Percentiles rank a stretch among this genome's conserved stretches.
Evolutionary conservation across 495 filamentous ascomycete species (phyloP).

Genomic region (Podospora bellae-mahoneyi): DNA sequence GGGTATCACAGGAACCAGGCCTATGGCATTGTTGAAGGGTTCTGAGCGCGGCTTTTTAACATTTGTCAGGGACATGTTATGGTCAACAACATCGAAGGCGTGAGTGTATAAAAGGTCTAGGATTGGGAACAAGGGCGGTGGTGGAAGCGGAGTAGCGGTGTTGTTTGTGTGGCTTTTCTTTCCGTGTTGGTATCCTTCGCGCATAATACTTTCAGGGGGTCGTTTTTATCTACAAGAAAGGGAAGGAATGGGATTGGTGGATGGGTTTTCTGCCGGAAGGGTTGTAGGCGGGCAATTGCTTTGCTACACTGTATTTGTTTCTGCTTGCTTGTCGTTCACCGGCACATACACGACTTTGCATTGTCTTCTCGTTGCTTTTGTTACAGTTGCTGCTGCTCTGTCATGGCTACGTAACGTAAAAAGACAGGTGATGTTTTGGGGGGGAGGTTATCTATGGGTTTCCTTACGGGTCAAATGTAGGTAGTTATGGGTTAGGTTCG

Average conservation of each 20-base stretch:
- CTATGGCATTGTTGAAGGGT: slow-evolving; percentile 25
- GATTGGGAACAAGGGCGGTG: neutral
- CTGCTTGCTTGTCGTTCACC: neutral
- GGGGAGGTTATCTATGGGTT: neutral
- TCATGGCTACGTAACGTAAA: neutral
- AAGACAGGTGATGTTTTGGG: neutral
- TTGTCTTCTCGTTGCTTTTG: neutral
- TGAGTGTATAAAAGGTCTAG: neutral
- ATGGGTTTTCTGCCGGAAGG: neutral
- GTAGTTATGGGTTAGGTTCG: neutral
- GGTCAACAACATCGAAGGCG: neutral
- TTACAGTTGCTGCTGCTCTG: neutral
- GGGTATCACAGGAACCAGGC: slow-evolving; percentile 23
- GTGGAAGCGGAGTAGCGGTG: neutral
- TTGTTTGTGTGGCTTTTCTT: neutral
- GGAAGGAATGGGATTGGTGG: neutral
- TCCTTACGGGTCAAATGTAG: neutral
- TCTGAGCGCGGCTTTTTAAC: neutral
- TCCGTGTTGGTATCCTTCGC: neutral
- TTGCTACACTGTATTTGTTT: neutral
- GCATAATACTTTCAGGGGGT: neutral
- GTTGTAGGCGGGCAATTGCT: neutral
- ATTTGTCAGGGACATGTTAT: neutral
- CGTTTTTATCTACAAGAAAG: neutral
- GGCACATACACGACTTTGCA: neutral